Evolutionary conservation across 2,329 filamentous ascomycete species (phyloP).

Genomic region (Fusarium succisae): DNA sequence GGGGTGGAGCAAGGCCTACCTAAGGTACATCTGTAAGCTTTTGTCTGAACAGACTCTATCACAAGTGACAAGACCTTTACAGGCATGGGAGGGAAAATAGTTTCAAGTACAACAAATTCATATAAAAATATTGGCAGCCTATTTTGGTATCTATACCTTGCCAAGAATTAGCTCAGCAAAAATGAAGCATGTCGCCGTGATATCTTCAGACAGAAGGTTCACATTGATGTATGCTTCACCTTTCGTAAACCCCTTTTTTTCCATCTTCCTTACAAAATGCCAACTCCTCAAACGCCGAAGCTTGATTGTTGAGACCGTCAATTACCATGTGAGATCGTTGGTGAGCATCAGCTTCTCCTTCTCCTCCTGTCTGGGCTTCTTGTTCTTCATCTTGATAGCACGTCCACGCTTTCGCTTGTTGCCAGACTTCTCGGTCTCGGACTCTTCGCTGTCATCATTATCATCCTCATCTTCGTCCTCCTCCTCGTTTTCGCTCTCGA

Average conservation of each 20-base stretch:
- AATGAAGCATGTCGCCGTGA: neutral
- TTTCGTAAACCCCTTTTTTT: slow-evolving; percentile 7
- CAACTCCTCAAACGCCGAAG: slow-evolving; percentile 42
- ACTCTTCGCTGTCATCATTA: slow-evolving; percentile 67
- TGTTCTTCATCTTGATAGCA: slow-evolving; percentile 58
- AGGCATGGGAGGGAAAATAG: neutral
- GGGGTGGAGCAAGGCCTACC: neutral
- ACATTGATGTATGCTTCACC: neutral
- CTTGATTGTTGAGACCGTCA: slow-evolving; percentile 8
- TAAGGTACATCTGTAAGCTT: neutral
- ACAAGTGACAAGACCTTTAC: neutral
- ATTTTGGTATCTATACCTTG: slow-evolving; percentile 29
- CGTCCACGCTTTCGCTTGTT: slow-evolving; percentile 64
- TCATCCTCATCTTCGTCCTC: slow-evolving; percentile 65
- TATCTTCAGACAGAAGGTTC: neutral
- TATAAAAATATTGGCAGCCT: slow-evolving; percentile 8
- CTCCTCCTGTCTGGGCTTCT: slow-evolving; percentile 66
- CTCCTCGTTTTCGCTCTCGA: slow-evolving; percentile 75
- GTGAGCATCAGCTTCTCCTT: slow-evolving; percentile 62
- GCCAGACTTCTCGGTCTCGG: slow-evolving; percentile 64
- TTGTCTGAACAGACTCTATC: neutral
- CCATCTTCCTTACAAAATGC: slow-evolving; percentile 3
- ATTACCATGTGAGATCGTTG: slow-evolving; percentile 55
- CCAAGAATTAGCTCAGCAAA: neutral
- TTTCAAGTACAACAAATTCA: neutral